Base-by-base conservation (phyloP, 2,329 filamentous ascomycete species). In the Thelonectria olida region DNA sequence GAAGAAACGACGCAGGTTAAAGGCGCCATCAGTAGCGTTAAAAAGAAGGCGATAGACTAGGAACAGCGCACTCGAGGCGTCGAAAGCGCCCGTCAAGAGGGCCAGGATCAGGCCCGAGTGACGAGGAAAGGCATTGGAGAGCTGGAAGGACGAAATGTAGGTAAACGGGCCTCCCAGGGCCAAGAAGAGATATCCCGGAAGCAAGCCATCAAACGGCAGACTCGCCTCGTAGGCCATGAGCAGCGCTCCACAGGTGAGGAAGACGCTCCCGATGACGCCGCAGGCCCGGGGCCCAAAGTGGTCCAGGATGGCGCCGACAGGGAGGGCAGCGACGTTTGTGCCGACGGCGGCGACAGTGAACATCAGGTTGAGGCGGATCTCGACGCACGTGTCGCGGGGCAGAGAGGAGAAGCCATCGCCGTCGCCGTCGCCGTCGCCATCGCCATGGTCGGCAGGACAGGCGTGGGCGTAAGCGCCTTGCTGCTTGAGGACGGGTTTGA, bases 321-420 rank as follows among this genome's bases (percentile, higher is more conserved):
- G 92, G 7, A 97, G 83, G 12, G 94, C 93, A 39, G 89, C 92
- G 12, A 97, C 90, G 71, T 97, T 97, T 38, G 93, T 96, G 7
- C 87, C 91, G 9, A 97, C 93, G 13, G 93, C 93, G 12, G 93
- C 93, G 39, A 93, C 85, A 6, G 93, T 96, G 81, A 97, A 97
- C 92, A 97, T 97, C 67, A 97, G 81, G 75, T 97, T 97, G 58
- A 97, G 84, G 61, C 83, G 84, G 54, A 88, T 86, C 59, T 76
- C 74, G 42, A 86, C 59, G 82, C 78, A 73, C 76, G 85, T n/a
- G 75, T 71, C 67, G 19, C 60, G 60, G 3, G 64, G 54, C 20
- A 69, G 61, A 15, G 67, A 71, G 52, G 65, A 73, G 36, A 69
- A 44, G 44, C 38, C 25, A 17, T 53, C 45, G 17, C 20, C 58